Conservation (phyloP, 441 rosid genomes). For the Adansonia rubrostipa region DNA sequence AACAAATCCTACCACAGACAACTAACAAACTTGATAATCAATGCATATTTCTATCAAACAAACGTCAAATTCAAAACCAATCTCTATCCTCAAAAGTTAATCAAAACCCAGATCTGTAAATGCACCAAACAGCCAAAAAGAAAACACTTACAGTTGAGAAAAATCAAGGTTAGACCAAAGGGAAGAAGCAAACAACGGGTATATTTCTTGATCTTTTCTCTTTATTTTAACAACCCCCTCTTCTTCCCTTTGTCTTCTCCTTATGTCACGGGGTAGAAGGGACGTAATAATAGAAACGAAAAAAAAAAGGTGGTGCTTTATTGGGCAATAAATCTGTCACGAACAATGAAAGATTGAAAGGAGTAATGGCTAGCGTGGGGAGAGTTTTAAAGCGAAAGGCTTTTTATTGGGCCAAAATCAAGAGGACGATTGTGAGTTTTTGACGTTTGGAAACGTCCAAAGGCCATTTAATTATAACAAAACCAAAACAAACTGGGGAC, state of each 20-base stretch:
- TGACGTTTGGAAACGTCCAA: neutral
- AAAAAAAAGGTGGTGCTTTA: neutral
- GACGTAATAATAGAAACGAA: neutral
- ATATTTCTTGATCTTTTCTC: neutral
- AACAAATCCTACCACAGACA: neutral
- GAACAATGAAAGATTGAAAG: neutral
- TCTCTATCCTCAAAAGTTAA: neutral
- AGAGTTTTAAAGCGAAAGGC: neutral
- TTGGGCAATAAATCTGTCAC: neutral
- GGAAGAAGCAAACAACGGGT: constrained; percentile 3
- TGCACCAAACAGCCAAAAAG: neutral
- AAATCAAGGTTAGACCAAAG: constrained; percentile 13
- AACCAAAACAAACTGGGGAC: neutral
- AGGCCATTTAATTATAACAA: neutral
- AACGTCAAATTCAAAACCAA: neutral
- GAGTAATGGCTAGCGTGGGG: neutral
- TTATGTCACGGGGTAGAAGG: neutral
- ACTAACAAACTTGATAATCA: neutral
- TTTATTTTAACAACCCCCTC: neutral
- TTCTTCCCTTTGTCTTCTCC: constrained; percentile 21
- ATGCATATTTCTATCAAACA: neutral
- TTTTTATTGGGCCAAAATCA: neutral
- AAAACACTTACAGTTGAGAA: constrained; percentile 23
- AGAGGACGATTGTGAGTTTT: neutral
- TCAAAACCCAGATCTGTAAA: constrained; percentile 18